Conservation (phyloP, 2,329 filamentous ascomycete genomes). For the Botrytis hyacinthi region DNA sequence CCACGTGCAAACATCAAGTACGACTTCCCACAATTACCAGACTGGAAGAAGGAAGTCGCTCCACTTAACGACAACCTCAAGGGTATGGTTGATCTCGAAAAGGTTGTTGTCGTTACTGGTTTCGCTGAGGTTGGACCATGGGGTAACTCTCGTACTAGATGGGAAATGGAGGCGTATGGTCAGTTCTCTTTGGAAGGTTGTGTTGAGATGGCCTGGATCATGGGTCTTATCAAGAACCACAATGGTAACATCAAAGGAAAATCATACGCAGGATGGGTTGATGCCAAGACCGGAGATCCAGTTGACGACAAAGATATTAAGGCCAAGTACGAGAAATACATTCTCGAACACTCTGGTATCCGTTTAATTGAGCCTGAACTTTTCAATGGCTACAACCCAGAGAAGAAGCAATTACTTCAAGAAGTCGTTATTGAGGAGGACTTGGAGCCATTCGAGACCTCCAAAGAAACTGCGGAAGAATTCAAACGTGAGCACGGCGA, state of each 20-base stretch:
- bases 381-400: constrained; percentile 94
- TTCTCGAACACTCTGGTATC: constrained; percentile 95
- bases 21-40: constrained; percentile 84
- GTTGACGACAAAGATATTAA: constrained; percentile 99
- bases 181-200: constrained; percentile 97
- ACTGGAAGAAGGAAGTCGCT: constrained; percentile 88
- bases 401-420: constrained; percentile 97
- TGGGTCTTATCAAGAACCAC: constrained; percentile 98
- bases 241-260: constrained; percentile 95
- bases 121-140: constrained; percentile 95
- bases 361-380: constrained; percentile 96
- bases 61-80: constrained; percentile 85
- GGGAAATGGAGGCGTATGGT: constrained; percentile 98
- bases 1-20: constrained; percentile 98
- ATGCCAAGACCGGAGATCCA: constrained; percentile 88
- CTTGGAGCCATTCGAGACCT: constrained; percentile 93
- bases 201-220: constrained; percentile 99
- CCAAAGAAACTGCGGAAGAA: constrained; percentile 94
- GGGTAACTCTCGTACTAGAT: constrained; percentile 96
- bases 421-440: constrained; percentile 98
- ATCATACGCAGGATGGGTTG: constrained; percentile 95
- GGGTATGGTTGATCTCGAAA: constrained; percentile 98
- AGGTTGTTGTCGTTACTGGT: constrained; percentile 95
- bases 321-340: constrained; percentile 93
- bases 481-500: constrained; percentile 97